Evolutionary conservation across 164 flowering plant genomes (phyloP).

Genomic region (Umbellularia californica): DNA sequence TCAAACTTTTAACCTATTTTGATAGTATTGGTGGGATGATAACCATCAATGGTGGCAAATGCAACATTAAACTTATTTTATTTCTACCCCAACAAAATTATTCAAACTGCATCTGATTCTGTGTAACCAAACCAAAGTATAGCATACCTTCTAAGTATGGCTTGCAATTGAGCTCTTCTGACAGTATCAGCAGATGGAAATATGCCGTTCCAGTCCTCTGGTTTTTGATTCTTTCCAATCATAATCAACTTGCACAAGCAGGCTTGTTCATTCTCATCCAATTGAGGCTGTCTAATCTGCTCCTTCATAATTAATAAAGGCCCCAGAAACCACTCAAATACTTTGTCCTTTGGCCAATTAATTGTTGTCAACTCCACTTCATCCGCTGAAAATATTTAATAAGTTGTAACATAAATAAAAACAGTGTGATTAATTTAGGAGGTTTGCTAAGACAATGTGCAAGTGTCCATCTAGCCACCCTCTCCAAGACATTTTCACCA

Average conservation of each 20-base stretch:
- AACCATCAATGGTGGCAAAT: too few species aligned
- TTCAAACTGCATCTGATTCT: background rate
- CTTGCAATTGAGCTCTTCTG: conserved; percentile 81
- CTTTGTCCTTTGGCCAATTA: conserved; percentile 65
- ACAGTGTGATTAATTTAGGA: background rate
- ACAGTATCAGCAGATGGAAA: conserved; percentile 66
- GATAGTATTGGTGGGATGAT: too few species aligned
- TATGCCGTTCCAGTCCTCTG: conserved; percentile 68
- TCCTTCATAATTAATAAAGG: conserved; percentile 84
- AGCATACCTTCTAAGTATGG: conserved; percentile 67
- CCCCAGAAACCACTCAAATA: conserved; percentile 79
- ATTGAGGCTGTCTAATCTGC: conserved; percentile 60
- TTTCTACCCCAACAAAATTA: background rate
- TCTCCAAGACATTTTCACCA: too few species aligned
- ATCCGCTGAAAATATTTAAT: conserved; percentile 45
- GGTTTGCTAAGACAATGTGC: background rate
- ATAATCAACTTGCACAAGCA: conserved; percentile 55
- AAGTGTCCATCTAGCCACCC: too few species aligned
- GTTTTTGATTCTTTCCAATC: conserved; percentile 44
- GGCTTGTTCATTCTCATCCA: conserved; percentile 58
- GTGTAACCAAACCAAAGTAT: background rate
- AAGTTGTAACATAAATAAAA: background rate
- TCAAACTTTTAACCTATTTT: too few species aligned
- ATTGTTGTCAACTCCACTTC: conserved; percentile 49
- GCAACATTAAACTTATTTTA: too few species aligned